A percentile compares a stretch with the other conserved stretches of the same genome.
These are phyloP conservation scores for Peniophora sp. DNA, from an alignment of 1,284 basidiomycete genomes.

Conservation along the genomic window DNA sequence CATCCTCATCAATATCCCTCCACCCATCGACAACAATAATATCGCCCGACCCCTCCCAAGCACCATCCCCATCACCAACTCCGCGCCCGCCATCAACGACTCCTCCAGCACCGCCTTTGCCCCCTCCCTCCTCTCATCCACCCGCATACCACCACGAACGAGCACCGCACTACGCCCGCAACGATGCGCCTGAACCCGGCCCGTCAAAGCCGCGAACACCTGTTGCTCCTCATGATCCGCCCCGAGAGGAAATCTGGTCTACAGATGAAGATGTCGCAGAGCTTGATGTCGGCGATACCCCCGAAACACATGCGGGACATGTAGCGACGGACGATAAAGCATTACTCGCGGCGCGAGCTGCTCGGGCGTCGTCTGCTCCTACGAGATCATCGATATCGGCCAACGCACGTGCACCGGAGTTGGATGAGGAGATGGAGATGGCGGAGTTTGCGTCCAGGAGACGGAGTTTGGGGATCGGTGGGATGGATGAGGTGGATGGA, in stretches of 20 bases:
- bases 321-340: slow-evolving; percentile 72
- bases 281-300: not conserved
- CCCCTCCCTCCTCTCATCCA: not conserved
- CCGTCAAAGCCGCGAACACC: slow-evolving; percentile 1
- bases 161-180: not conserved
- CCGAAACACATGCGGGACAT: slow-evolving; percentile 35
- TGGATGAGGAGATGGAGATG: slow-evolving; percentile 19
- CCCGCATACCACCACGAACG: slow-evolving; percentile 1
- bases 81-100: slow-evolving; percentile 5
- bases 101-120: not conserved
- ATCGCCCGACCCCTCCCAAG: not conserved
- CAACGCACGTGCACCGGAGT: slow-evolving; percentile 31
- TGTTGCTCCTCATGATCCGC: too few species aligned
- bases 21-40: not conserved
- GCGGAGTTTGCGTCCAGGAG: slow-evolving; percentile 18
- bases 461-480: slow-evolving; percentile 31
- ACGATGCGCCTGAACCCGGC: not conserved
- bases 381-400: slow-evolving; percentile 14
- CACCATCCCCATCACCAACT: not conserved
- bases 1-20: not conserved
- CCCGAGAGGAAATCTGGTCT: too few species aligned
- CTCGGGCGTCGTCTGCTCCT: slow-evolving; percentile 35
- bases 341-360: slow-evolving; percentile 47
- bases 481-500: slow-evolving; percentile 28
- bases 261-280: too few species aligned